Percentiles rank a stretch among this genome's conserved stretches.
phyloP scores from a whole-genome alignment of 1,284 basidiomycete genomes.

The Malassezia globosa region DNA sequence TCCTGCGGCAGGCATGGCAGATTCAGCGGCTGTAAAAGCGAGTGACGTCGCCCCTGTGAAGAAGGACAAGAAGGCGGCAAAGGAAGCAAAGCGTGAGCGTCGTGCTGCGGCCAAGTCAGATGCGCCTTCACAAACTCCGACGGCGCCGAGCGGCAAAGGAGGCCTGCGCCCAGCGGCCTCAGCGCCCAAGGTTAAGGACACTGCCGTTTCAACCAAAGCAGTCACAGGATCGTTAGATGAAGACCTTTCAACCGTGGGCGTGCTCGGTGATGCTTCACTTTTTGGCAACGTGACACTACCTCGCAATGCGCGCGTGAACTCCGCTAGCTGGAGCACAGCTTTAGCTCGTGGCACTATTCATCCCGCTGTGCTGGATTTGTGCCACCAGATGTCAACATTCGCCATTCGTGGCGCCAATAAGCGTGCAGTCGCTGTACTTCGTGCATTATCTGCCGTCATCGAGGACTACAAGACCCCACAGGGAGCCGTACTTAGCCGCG shows the following conservation, averaged over 20 bases:
- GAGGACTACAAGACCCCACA: conserved; percentile 41
- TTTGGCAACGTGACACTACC: conserved; percentile 37
- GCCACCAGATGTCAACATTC: conserved; percentile 35
- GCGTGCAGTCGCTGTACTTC: conserved; percentile 38
- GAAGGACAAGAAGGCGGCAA: conserved; percentile 30
- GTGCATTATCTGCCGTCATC: conserved; percentile 38
- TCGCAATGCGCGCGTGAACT: conserved; percentile 23
- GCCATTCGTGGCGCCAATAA: conserved; percentile 39
- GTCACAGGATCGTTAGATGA: conserved; percentile 15
- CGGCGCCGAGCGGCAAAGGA: not conserved
- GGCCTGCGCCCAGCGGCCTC: not conserved
- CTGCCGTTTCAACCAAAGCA: conserved; percentile 10
- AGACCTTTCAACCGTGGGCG: conserved; percentile 16
- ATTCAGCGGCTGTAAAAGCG: too few species aligned
- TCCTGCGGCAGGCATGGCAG: too few species aligned
- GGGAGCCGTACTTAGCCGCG: conserved; percentile 40
- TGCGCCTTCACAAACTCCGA: conserved; percentile 5
- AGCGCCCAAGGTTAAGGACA: not conserved
- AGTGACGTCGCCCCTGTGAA: not conserved
- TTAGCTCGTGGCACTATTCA: conserved; percentile 33
- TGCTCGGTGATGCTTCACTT: conserved; percentile 24
- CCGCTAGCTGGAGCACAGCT: conserved; percentile 23
- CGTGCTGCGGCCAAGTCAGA: conserved; percentile 24
- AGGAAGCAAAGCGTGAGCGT: conserved; percentile 33
- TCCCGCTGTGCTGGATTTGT: conserved; percentile 33